Evolutionary conservation across 108 stramenopile species (phyloP).

Genomic region (Cyclotella distinguenda): DNA sequence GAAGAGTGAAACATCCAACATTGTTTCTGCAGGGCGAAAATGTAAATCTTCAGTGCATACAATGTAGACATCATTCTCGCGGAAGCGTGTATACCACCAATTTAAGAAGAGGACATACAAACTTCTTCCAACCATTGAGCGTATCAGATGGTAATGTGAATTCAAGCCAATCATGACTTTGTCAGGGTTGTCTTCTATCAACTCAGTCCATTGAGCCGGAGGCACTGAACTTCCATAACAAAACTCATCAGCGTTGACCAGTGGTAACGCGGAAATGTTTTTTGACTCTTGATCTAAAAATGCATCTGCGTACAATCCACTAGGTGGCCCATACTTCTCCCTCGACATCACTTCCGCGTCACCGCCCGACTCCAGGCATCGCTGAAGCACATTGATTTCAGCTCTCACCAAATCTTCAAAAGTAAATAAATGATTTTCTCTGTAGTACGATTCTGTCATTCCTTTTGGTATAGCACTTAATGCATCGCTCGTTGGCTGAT

Average conservation of each 20-base stretch:
- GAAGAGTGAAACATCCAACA: conserved; percentile 57
- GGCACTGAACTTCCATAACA: conserved; percentile 72
- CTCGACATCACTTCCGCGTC: conserved; percentile 25
- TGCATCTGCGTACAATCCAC: conserved; percentile 14
- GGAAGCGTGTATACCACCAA: conserved; percentile 72
- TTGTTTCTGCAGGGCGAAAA: conserved; percentile 39
- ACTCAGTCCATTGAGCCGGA: conserved; percentile 60
- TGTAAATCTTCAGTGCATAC: conserved; percentile 78
- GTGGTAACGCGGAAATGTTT: conserved; percentile 16
- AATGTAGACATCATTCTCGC: conserved; percentile 52
- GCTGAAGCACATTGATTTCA: conserved; percentile 57
- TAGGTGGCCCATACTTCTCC: conserved; percentile 7
- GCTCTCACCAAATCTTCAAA: conserved; percentile 77
- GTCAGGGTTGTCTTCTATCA: conserved; percentile 56
- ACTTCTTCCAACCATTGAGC: conserved; percentile 69
- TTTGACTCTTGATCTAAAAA: conserved; percentile 17
- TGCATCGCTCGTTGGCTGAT: not conserved
- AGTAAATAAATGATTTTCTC: conserved; percentile 56
- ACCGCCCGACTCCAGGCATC: conserved; percentile 56
- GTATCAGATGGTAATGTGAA: conserved; percentile 59
- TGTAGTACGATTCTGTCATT: conserved; percentile 52
- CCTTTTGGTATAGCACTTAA: conserved; percentile 16
- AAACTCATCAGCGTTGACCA: conserved; percentile 68
- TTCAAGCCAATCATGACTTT: conserved; percentile 55
- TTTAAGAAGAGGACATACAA: conserved; percentile 73